Evolutionary conservation across 1,284 basidiomycete genomes (phyloP), one percentile per base, ranked within the genome.

Genomic region (Cryptococcus sp.): DNA sequence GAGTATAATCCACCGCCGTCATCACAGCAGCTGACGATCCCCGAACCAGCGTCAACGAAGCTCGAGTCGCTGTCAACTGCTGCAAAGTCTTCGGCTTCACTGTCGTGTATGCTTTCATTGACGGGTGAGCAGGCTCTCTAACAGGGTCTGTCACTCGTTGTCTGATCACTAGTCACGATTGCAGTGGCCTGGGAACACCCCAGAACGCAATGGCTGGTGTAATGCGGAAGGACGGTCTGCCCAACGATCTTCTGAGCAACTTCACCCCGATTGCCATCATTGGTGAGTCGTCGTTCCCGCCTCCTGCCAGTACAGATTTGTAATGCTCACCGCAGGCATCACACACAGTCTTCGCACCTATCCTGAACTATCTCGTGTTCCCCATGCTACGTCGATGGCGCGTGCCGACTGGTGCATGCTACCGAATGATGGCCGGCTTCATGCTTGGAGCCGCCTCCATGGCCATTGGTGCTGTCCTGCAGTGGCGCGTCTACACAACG

Each of bases 201-300:
- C 38, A 25, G 20, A 51, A 41, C 15, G 13, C 38, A 19, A 16
- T 41, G 16, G 13, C 20, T 50, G 27, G 16, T 19, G 13, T 50
- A 4, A 45, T 22, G 17, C 27, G 27, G 27, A 31, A 31, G 27
- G 27, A 76, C 62, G 73, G 73, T 42, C 66, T 77, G 0, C 78
- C 79, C 52, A 79, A 78, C 67, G 78, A 80, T 62, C 61, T 80
- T 38, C 66, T 78, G 51, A 68, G 65, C 57, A 77, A 78, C 67
- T 53, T 79, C 54, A 78, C 79, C 68, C 65, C 76, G 15, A 68
- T 80, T 42, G 66, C 63, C 27, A 68, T 77, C 39, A 61, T 79
- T 53, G 66, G 78, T 44, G 67, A 31, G 27, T 31, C 27, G 27
- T 31, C 27, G 27, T 31, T 31, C 27, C 27, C 27, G 27, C 27